A percentile compares a stretch with the other conserved stretches of the same genome.
Evolutionary conservation across 352 stramenopile species (phyloP).

Genomic region (Pythium scleroteichum): DNA sequence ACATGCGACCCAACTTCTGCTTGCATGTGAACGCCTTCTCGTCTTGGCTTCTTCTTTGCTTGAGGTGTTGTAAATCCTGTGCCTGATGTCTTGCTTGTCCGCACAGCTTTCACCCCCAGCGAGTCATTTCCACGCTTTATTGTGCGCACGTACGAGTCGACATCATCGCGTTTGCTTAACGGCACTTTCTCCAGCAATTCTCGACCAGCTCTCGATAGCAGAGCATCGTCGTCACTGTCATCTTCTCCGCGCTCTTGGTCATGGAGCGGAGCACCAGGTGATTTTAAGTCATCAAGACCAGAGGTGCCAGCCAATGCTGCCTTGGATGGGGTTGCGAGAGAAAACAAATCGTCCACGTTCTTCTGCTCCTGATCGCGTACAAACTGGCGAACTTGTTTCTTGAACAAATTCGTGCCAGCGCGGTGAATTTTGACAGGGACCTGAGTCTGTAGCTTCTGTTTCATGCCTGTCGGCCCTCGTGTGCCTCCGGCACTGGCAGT

Average conservation of each 20-base stretch:
- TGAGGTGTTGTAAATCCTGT: slow-evolving; percentile 12
- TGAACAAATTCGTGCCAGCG: slow-evolving; percentile 75
- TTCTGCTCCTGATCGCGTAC: slow-evolving; percentile 78
- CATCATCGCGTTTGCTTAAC: slow-evolving; percentile 60
- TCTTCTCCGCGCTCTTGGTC: slow-evolving; percentile 18
- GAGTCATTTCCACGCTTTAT: slow-evolving; percentile 56
- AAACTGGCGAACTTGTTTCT: slow-evolving; percentile 84
- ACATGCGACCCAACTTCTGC: slow-evolving; percentile 44
- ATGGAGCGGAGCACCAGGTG: slow-evolving; percentile 31
- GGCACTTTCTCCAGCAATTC: slow-evolving; percentile 58
- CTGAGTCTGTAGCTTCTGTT: slow-evolving; percentile 4
- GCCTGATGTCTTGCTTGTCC: slow-evolving; percentile 26
- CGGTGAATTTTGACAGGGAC: slow-evolving; percentile 55
- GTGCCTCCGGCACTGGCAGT: not conserved
- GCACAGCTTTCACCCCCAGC: slow-evolving; percentile 22
- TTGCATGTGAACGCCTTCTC: slow-evolving; percentile 41
- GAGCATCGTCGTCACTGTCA: slow-evolving; percentile 44
- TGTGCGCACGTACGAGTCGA: slow-evolving; percentile 74
- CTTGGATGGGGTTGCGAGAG: slow-evolving; percentile 50
- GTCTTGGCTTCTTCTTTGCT: slow-evolving; percentile 34
- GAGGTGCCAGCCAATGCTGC: slow-evolving; percentile 29
- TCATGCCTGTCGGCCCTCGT: slow-evolving; percentile 22
- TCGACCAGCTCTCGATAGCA: slow-evolving; percentile 27
- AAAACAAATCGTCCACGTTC: slow-evolving; percentile 71
- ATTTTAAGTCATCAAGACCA: slow-evolving; percentile 56